Base-by-base conservation (phyloP, 805 yeast species). In the Candida sithepensis region DNA sequence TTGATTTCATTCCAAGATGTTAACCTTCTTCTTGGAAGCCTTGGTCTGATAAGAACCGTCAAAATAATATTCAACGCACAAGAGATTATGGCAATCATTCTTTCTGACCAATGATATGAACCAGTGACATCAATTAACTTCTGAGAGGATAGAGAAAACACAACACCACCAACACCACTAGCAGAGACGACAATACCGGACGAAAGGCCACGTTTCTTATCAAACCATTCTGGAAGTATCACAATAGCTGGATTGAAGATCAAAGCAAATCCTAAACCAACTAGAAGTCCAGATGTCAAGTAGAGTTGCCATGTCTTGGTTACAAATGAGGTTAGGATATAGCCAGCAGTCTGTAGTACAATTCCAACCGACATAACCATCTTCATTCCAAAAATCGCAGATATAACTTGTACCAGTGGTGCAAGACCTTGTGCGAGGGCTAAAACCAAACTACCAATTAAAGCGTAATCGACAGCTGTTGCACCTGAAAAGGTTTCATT, bases 211-310 rank as follows among this genome's bases (percentile, higher is more conserved):
- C 79, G 64, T 28, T 64, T 68, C 36, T 71, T 72, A 45, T 74
- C 65, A 60, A 81, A 81, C 84, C 85, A 81, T 14, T 77, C 73
- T 0, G 86, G 83, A 22, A 81, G 49, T 3, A 78, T 65, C 34
- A 59, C 64, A 3, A 79, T 70, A 3, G 77, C 73, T 0, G 83
- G 83, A 20, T 78, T 67, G 54, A 71, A 76, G 14, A 80, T 60
- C 23, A 78, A 57, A 5, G 77, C 74, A 44, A 76, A 75, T 1
- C 82, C 77, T 3, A 77, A 28, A 0, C 85, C 85, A 18, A 77
- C 72, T 21, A 80, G 50, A 3, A 76, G 52, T 2, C 84, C 85
- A 53, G 80, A 82, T 0, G 83, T 75, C 18, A 77, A 54, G 56
- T 73, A 78, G 18, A 81, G 53, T 47, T 78, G 80, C 73, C 79